Base-by-base conservation (phyloP, 2,329 filamentous ascomycete genomes). In the Alternaria ventricosa region DNA sequence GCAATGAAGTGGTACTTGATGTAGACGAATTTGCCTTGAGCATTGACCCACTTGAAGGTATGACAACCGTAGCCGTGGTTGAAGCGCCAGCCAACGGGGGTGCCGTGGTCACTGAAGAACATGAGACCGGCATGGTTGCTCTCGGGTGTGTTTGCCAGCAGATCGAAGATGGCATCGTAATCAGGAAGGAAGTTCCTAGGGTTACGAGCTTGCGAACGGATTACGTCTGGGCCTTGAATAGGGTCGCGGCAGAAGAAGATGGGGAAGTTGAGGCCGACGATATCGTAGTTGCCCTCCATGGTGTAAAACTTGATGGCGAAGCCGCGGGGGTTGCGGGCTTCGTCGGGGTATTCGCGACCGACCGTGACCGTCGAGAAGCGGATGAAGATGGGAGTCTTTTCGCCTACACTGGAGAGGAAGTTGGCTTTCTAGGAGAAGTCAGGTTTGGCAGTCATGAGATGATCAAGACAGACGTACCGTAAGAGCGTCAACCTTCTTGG, bases 231-330 rank as follows among this genome's bases (percentile, higher is more conserved):
- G 3, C 81, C 80, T 58, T 84, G 80, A 18, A 84, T 83, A 3
- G 83, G 83, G 58, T 84, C 83, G 25, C 83, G 79, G 61, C 79
- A 83, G 71, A 85, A 85, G 79, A 86, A 86, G 36, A 85, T 71
- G 7, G 84, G 84, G 56, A 82, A 83, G 70, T 85, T 84, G 11
- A 84, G 64, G 6, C 82, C 82, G 9, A 85, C 82, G 36, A 85
- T 82, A 62, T 85, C 84, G 45, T 84, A 84, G 65, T 84, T 84
- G 7, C 84, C 83, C 59, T 85, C 82, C 36, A 77, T 76, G 0
- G 84, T 85, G 57, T 84, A 83, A 63, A 85, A 82, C 66, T 85
- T 85, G 71, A 85, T 81, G 8, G 84, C 82, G 45, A 85, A 84
- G 0, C 84, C 83, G 58, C 83, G 79, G 3, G 82, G 81, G 61